Evolutionary conservation across 495 filamentous ascomycete genomes (phyloP).

Genomic region (Physcia stellaris): DNA sequence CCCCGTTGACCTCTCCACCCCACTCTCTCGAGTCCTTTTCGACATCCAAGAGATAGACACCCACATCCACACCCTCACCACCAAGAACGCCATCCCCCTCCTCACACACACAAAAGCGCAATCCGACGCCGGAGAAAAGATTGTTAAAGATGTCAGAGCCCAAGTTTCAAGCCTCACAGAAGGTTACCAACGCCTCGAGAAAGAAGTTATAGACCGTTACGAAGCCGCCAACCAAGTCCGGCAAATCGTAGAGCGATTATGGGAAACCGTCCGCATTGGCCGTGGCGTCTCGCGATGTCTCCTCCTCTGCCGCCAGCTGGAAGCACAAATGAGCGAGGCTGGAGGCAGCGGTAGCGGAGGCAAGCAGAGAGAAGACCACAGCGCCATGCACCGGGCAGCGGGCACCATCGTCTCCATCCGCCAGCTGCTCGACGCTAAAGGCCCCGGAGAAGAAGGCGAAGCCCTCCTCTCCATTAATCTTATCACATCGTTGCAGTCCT

Average conservation of each 20-base stretch:
- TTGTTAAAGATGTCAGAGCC: conserved; percentile 57
- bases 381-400: conserved; percentile 63
- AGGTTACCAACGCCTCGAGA: conserved; percentile 69
- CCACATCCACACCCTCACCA: conserved; percentile 82
- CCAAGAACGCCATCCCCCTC: conserved; percentile 70
- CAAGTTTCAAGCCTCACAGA: conserved; percentile 69
- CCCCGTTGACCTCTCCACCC: conserved; percentile 83
- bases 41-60: conserved; percentile 96
- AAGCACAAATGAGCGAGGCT: conserved; percentile 59
- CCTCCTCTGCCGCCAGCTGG: conserved; percentile 71
- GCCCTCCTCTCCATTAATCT: conserved; percentile 58
- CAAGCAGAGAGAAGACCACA: conserved; percentile 51
- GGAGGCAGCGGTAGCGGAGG: conserved; percentile 21
- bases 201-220: conserved; percentile 70
- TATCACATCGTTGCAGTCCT: conserved; percentile 49
- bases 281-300: conserved; percentile 63
- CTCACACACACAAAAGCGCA: conserved; percentile 63
- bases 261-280: conserved; percentile 64
- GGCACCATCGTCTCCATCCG: conserved; percentile 61
- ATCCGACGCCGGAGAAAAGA: conserved; percentile 48
- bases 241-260: conserved; percentile 55
- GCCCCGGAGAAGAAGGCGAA: conserved; percentile 57
- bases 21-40: conserved; percentile 86
- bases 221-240: conserved; percentile 67
- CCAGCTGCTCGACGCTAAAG: conserved; percentile 51